Evolutionary conservation across 768 basidiomycete species (phyloP), one percentile per base, ranked within the genome.

Genomic region (Pseudohyphozyma bogoriensis): DNA sequence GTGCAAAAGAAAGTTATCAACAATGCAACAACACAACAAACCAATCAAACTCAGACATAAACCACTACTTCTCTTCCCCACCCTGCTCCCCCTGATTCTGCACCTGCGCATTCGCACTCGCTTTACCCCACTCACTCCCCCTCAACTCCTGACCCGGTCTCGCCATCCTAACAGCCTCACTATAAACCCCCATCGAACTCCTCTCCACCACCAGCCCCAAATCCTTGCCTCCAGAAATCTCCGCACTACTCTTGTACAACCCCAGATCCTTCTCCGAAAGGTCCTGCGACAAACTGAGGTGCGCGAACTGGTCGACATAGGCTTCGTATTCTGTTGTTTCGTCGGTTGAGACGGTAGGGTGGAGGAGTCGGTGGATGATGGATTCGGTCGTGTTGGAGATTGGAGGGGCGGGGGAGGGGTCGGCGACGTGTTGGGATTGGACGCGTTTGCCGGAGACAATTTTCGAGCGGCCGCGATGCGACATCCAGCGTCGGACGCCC

Each of bases 401-500:
- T 63, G 53, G 8, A 24, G 33, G 5, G 40, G 1, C 22, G 32
- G 42, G n/a, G 39, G 20, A 20, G 39, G 18, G 3, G 37, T 51
- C 46, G 35, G 56, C 49, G 24, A 44, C 20, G 31, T 26, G 53
- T 11, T 49, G 39, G 15, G 39, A 32, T 16, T 35, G 51, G 45
- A 52, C 40, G 26, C 42, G 44, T 22, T n/a, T 40, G 46, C 40
- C 18, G 28, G 16, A 12, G 7, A 37, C 13, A 24, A 45, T 44
- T 18, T 24, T 39, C 20, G 28, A 15, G 36, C 46, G 44, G 10
- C 37, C 36, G 36, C 56, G 49, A 7, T 51, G 49, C 1, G 52
- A 28, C 55, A 89, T 87, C 86, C 85, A 88, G 22, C 82, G 79
- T 32, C 85, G 79, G 13, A 89, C 84, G 31, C 86, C 87, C 62